Base-by-base conservation (phyloP, 2,329 filamentous ascomycete species). In the Aureobasidium mangrovei region DNA sequence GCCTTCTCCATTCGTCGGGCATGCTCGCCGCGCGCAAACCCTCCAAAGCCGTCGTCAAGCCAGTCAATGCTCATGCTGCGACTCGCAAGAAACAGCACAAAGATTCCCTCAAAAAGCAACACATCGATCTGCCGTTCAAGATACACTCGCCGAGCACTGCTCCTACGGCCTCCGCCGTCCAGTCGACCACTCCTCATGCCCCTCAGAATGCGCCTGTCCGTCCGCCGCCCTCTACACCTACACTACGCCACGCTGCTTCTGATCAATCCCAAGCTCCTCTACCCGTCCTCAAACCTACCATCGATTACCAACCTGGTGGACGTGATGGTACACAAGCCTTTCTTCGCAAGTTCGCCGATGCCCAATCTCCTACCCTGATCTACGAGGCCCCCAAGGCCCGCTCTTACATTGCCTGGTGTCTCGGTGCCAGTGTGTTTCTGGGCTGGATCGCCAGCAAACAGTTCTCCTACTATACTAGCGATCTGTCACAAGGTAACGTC, bases 321-420 rank as follows among this genome's bases (percentile, higher is more conserved):
- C 47, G 47, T 18, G 27, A 7, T n/a, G 49, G 49, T 26, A 12
- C 40, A 6, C 24, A n/a, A 24, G 40, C 41, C 4, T 6, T 28
- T 4, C 49, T 53, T 12, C 32, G 27, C 4, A 27, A 53, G 31
- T 40, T 53, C 40, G 49, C 31, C 40, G 27, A 10, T 4, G 49
- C 49, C 24, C 28, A 43, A 29, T 43, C 49, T 4, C 49, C 49
- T 2, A 44, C 8, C 26, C 6, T 53, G 18, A 36, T 53, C 40
- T 53, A 53, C 32, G 49, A 53, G 31, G 49, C 49, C 40, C 43
- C 49, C 9, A 53, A 44, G 44, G 12, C 49, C 5, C 39, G 49
- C 24, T n/a, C 41, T 8, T 53, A 53, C 32, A 9, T 53, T 26
- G 39, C 40, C 31, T 43, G 38, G 29, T 52, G 49, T 44, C 24